Conservation (phyloP, 352 stramenopile genomes). For the Thraustotheca clavata region DNA sequence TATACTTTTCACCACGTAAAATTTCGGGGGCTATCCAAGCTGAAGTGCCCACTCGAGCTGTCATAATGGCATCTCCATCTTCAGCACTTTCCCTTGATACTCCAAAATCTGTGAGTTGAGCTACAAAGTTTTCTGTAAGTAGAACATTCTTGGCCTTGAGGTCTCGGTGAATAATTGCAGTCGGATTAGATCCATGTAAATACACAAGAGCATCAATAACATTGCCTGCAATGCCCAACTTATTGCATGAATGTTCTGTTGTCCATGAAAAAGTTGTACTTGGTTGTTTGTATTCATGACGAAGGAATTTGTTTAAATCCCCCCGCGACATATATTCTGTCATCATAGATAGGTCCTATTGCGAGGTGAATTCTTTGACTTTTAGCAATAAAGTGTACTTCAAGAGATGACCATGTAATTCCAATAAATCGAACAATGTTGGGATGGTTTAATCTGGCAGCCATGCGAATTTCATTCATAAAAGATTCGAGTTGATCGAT, state of each 20-base stretch:
- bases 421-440: constrained; percentile 20
- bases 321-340: constrained; percentile 16
- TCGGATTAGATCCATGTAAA: neutral
- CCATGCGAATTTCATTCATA: constrained; percentile 20
- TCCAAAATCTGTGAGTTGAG: constrained; percentile 53
- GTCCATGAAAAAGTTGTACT: neutral
- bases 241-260: neutral
- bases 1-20: constrained; percentile 43
- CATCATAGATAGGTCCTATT: constrained; percentile 19
- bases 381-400: constrained; percentile 7
- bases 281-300: constrained; percentile 6
- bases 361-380: neutral
- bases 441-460: neutral
- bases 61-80: constrained; percentile 25
- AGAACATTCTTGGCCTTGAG: constrained; percentile 44
- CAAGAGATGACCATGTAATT: constrained; percentile 9
- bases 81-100: constrained; percentile 30
- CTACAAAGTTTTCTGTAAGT: constrained; percentile 30
- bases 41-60: constrained; percentile 66
- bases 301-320: constrained; percentile 1
- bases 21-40: constrained; percentile 77
- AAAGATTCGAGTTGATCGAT: constrained; percentile 16
- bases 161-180: constrained; percentile 25
- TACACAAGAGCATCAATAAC: constrained; percentile 18
- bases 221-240: constrained; percentile 15